Evolutionary conservation across 495 filamentous ascomycete genomes (phyloP).

Genomic region (Cercophora samala): DNA sequence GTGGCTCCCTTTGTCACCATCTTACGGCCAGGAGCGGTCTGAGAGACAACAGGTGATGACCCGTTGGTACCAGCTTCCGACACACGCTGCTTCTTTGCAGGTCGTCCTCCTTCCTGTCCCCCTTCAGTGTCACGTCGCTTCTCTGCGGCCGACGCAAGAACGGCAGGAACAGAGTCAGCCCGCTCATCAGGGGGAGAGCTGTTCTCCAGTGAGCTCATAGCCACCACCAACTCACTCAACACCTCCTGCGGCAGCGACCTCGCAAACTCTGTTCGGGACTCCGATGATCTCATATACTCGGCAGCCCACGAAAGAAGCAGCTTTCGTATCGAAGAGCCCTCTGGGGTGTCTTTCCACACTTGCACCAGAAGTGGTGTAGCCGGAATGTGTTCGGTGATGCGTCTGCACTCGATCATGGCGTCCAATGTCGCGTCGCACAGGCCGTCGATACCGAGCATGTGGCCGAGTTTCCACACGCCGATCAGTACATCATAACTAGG

Average conservation of each 20-base stretch:
- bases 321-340: constrained; percentile 51
- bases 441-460: constrained; percentile 49
- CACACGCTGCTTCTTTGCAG: constrained; percentile 38
- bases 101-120: constrained; percentile 23
- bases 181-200: neutral
- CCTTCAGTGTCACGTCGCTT: constrained; percentile 31
- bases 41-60: constrained; percentile 3
- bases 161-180: constrained; percentile 5
- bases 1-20: constrained; percentile 24
- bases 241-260: constrained; percentile 54
- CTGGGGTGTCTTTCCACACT: constrained; percentile 54
- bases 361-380: constrained; percentile 51
- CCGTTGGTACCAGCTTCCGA: constrained; percentile 32
- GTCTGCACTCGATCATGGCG: constrained; percentile 51
- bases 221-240: constrained; percentile 52
- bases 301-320: constrained; percentile 55
- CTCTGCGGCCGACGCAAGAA: constrained; percentile 17
- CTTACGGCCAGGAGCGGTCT: constrained; percentile 20
- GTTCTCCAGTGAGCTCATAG: constrained; percentile 49
- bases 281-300: constrained; percentile 53
- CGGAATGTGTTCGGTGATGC: constrained; percentile 47
- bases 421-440: constrained; percentile 50
- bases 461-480: constrained; percentile 50
- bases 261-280: constrained; percentile 48
- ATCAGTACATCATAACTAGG: constrained; percentile 51